A percentile compares a stretch with the other conserved stretches of the same genome.
These are phyloP conservation scores for Populus hybrid DNA, from an alignment of 441 rosid species.

Conservation along the genomic window DNA sequence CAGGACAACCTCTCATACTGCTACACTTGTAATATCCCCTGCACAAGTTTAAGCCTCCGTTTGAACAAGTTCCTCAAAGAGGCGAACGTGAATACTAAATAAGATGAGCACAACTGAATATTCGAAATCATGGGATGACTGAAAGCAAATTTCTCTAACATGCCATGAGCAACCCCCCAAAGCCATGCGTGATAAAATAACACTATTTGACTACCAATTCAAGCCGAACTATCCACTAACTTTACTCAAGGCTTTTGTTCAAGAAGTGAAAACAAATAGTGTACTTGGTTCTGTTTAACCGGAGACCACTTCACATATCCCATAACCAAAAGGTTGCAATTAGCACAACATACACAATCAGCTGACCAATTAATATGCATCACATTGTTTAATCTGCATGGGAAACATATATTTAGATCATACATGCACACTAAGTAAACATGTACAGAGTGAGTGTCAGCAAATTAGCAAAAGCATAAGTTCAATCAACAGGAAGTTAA, in stretches of 20 bases:
- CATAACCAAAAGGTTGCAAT: not conserved
- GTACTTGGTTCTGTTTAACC: not conserved
- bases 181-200: not conserved
- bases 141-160: not conserved
- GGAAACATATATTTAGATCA: no score
- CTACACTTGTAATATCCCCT: constrained; percentile 99
- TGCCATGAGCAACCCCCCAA: not conserved
- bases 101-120: no score
- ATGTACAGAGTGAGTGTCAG: no score
- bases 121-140: not conserved
- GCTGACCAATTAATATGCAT: no score
- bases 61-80: not conserved
- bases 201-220: not conserved
- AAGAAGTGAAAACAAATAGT: not conserved
- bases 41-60: constrained; percentile 19
- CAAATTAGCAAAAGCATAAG: no score
- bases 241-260: no score
- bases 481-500: no score
- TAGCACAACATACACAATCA: not conserved
- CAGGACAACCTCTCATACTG: constrained; percentile 98
- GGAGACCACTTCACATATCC: not conserved
- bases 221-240: no score
- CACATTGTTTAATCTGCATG: no score
- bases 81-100: no score
- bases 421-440: no score